A percentile compares a stretch with the other conserved stretches of the same genome.
Evolutionary conservation across 805 yeast genomes (phyloP).

Genomic region (Zygoascus ofunaensis): DNA sequence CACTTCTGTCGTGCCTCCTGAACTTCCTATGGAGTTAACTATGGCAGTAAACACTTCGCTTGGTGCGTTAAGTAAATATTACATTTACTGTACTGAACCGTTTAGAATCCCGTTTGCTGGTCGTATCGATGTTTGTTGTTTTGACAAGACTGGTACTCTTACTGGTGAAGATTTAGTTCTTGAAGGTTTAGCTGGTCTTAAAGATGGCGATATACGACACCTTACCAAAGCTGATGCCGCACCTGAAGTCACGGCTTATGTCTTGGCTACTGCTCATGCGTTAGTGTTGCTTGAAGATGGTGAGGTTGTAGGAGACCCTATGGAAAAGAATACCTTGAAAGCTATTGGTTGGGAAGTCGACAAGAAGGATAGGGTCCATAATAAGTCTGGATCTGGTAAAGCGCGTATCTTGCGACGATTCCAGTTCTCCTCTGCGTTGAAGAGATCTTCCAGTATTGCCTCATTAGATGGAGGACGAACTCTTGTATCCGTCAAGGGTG

Average conservation of each 20-base stretch:
- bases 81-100: constrained; percentile 95
- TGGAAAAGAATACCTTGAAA: constrained; percentile 93
- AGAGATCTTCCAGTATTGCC: constrained; percentile 87
- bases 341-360: constrained; percentile 82
- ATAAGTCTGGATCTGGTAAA: constrained; percentile 35
- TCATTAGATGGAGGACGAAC: constrained; percentile 41
- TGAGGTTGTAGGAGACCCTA: constrained; percentile 96
- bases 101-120: constrained; percentile 97
- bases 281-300: constrained; percentile 91
- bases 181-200: constrained; percentile 89
- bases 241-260: constrained; percentile 58
- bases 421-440: constrained; percentile 92
- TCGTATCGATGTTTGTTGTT: constrained; percentile 95
- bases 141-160: constrained; percentile 95
- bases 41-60: constrained; percentile 94
- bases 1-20: constrained; percentile 98
- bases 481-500: constrained; percentile 89
- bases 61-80: constrained; percentile 76
- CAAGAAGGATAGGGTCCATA: constrained; percentile 58
- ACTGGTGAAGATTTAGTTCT: constrained; percentile 95
- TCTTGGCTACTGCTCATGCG: constrained; percentile 94
- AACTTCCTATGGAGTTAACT: constrained; percentile 96
- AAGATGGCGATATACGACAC: constrained; percentile 42
- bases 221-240: constrained; percentile 51
- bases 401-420: constrained; percentile 80